Evolutionary conservation across 306 rosid species (phyloP).

Genomic region (Crotalaria pallida): DNA sequence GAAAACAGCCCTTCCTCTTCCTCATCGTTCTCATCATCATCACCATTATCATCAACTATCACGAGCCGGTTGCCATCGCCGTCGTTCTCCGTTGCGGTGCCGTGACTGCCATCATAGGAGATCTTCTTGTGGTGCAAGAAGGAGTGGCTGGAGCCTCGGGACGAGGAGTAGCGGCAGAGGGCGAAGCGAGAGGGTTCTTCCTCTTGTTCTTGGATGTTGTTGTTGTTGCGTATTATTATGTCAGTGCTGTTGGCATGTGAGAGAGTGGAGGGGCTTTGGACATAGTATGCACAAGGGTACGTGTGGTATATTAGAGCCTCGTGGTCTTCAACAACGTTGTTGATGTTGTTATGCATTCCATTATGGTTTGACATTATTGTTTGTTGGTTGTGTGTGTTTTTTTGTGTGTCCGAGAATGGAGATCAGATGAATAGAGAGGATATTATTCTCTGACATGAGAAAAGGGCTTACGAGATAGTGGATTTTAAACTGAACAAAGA

Average conservation of each 20-base stretch:
- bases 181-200: constrained; percentile 35
- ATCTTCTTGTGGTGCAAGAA: constrained; percentile 59
- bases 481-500: constrained; percentile 33
- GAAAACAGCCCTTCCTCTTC: constrained; percentile 27
- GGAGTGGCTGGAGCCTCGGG: constrained; percentile 59
- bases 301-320: constrained; percentile 46
- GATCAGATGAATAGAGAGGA: neutral
- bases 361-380: constrained; percentile 22
- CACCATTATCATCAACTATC: neutral
- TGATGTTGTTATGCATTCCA: constrained; percentile 31
- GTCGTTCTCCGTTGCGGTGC: constrained; percentile 35
- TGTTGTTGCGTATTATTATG: no score
- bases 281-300: constrained; percentile 66
- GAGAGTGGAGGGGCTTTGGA: constrained; percentile 79
- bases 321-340: constrained; percentile 53
- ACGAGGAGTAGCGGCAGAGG: constrained; percentile 62
- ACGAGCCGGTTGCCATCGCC: constrained; percentile 31
- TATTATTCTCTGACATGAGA: constrained; percentile 12
- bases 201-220: constrained; percentile 31
- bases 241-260: constrained; percentile 63
- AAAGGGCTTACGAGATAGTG: constrained; percentile 17
- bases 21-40: neutral
- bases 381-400: neutral
- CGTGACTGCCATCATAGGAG: constrained; percentile 56
- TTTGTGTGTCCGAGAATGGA: neutral